A percentile compares a stretch with the other conserved stretches of the same genome.
Conservation (phyloP, 192 early-diverging fungal species). For the Coemansia sp. region DNA sequence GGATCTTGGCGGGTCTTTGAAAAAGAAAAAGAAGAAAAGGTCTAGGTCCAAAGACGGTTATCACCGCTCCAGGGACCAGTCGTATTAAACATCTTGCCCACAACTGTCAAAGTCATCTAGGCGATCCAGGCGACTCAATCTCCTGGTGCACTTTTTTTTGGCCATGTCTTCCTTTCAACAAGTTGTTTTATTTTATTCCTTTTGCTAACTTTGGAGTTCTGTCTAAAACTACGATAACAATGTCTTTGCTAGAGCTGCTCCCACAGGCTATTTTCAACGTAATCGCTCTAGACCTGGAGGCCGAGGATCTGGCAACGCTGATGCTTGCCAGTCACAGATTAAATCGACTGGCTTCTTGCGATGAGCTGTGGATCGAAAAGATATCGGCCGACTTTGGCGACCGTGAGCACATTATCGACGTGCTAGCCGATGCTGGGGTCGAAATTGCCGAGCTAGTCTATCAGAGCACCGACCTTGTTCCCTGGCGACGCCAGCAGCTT, state of each 20-base stretch:
- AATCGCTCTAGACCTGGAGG: constrained; percentile 38
- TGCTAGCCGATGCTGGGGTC: constrained; percentile 48
- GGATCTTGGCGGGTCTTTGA: background rate
- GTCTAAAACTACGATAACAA: background rate
- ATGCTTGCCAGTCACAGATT: constrained; percentile 39
- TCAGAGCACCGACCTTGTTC: constrained; percentile 25
- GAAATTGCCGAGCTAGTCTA: constrained; percentile 41
- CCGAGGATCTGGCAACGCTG: constrained; percentile 30
- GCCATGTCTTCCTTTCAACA: background rate
- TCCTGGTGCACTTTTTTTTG: background rate
- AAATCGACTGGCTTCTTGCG: constrained; percentile 23
- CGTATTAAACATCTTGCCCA: background rate
- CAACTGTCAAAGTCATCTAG: background rate
- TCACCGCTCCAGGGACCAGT: background rate
- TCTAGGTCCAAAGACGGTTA: background rate
- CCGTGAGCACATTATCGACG: constrained; percentile 35
- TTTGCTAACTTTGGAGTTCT: background rate
- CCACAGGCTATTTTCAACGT: constrained; percentile 46
- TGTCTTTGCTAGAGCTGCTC: constrained; percentile 32
- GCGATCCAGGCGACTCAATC: background rate
- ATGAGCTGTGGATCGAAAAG: constrained; percentile 50
- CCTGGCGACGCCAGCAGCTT: constrained; percentile 27
- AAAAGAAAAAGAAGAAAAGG: constrained; percentile 10
- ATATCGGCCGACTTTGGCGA: constrained; percentile 53
- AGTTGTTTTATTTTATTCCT: background rate